A percentile compares a stretch with the other conserved stretches of the same genome.
phyloP scores from a whole-genome alignment of 1,139 yeast species.

The Tardiomyces depauwii region DNA sequence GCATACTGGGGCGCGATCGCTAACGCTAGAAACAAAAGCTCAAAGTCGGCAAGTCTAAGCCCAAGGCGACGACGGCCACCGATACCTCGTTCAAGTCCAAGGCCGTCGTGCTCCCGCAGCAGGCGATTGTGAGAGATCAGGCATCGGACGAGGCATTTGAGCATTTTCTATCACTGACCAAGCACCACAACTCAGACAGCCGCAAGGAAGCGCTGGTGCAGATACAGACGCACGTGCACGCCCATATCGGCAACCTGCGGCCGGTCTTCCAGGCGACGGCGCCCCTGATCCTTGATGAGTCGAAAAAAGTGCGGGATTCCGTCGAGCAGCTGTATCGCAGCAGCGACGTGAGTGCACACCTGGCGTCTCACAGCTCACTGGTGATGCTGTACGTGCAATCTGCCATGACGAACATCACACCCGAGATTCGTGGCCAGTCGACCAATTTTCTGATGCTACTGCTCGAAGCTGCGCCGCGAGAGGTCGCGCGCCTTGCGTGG shows the following conservation, averaged over 20 bases:
- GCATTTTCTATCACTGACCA: constrained; percentile 44
- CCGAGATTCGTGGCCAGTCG: constrained; percentile 61
- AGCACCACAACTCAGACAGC: constrained; percentile 66
- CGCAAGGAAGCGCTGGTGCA: constrained; percentile 57
- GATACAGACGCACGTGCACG: constrained; percentile 8
- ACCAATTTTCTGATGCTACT: constrained; percentile 50
- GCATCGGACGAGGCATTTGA: constrained; percentile 42
- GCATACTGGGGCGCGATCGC: no score
- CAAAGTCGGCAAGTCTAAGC: constrained; percentile 76
- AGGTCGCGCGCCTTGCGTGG: constrained; percentile 25
- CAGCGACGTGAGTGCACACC: constrained; percentile 35
- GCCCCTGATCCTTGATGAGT: constrained; percentile 51
- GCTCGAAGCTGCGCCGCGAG: constrained; percentile 27
- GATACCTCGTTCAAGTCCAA: constrained; percentile 80
- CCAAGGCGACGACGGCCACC: constrained; percentile 63
- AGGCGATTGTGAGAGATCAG: constrained; percentile 25
- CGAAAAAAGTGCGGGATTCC: constrained; percentile 53
- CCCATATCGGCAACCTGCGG: constrained; percentile 31
- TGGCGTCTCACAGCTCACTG: constrained; percentile 55
- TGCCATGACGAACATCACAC: constrained; percentile 87
- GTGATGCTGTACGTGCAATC: constrained; percentile 71
- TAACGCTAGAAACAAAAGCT: constrained; percentile 52
- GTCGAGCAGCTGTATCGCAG: constrained; percentile 42
- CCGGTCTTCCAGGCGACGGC: constrained; percentile 45
- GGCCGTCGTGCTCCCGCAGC: constrained; percentile 23